These are phyloP conservation scores for Cyberlindnera maclurae DNA, from an alignment of 805 yeast species.

Conservation along the genomic window DNA sequence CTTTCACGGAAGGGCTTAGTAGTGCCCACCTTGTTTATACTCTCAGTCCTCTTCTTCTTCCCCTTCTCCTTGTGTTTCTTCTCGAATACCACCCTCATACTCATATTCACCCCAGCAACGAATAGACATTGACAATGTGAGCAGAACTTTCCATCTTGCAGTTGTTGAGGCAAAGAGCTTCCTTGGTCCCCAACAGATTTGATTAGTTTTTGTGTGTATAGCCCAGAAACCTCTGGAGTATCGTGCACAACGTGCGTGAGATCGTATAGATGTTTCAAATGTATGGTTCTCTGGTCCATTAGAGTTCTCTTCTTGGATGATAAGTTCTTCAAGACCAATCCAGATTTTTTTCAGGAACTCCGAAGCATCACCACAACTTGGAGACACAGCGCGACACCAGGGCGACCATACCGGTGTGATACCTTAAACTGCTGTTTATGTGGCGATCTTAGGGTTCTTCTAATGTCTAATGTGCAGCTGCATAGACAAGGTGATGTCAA, in stretches of 20 bases:
- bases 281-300: conserved; percentile 8
- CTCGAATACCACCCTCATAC: conserved; percentile 17
- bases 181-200: conserved; percentile 25
- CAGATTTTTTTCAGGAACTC: too few species aligned
- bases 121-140: conserved; percentile 17
- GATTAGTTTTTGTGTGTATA: conserved; percentile 24
- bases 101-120: conserved; percentile 25
- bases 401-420: too few species aligned
- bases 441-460: too few species aligned
- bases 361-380: too few species aligned
- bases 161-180: conserved; percentile 8
- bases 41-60: conserved; percentile 5
- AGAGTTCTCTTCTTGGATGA: too few species aligned
- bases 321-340: too few species aligned
- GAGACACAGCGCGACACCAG: too few species aligned
- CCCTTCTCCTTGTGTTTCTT: conserved; percentile 4
- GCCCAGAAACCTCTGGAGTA: conserved; percentile 9
- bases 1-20: conserved; percentile 10
- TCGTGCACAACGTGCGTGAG: conserved; percentile 11
- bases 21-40: conserved; percentile 4
- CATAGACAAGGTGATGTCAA: too few species aligned
- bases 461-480: too few species aligned
- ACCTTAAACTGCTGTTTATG: too few species aligned
- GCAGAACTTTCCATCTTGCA: conserved; percentile 8
- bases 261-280: conserved; percentile 13